Conservation (phyloP, 2,329 filamentous ascomycete genomes). For the Ascochyta pisi region DNA sequence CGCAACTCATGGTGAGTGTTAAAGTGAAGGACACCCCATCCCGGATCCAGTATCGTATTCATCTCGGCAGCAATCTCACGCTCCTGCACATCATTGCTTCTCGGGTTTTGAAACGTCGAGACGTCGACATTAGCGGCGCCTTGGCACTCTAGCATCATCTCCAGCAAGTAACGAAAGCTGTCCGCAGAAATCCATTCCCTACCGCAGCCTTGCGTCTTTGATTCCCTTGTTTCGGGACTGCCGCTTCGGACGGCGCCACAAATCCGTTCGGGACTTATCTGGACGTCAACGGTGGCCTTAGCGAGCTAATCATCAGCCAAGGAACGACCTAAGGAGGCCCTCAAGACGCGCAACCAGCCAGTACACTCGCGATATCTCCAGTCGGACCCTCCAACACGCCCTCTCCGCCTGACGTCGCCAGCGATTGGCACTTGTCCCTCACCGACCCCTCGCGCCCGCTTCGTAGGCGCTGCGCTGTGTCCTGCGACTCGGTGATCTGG, state of each 20-base stretch:
- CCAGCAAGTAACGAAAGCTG: slow-evolving; percentile 25
- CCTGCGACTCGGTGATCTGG: slow-evolving; percentile 36
- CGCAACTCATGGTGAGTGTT: not conserved
- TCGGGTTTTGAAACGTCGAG: slow-evolving; percentile 39
- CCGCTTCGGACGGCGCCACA: slow-evolving; percentile 33
- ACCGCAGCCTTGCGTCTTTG: slow-evolving; percentile 25
- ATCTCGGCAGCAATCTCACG: slow-evolving; percentile 12
- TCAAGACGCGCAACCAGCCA: slow-evolving; percentile 31
- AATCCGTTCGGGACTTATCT: slow-evolving; percentile 26
- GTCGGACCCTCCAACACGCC: slow-evolving; percentile 12
- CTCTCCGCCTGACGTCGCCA: slow-evolving; percentile 17
- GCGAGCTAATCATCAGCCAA: slow-evolving; percentile 43
- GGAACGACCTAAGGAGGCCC: slow-evolving; percentile 26
- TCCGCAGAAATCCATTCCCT: slow-evolving; percentile 21
- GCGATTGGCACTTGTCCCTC: slow-evolving; percentile 22
- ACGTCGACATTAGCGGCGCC: slow-evolving; percentile 33
- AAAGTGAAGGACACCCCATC: not conserved
- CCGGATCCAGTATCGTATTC: not conserved
- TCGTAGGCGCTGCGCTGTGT: slow-evolving; percentile 20
- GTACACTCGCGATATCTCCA: slow-evolving; percentile 15
- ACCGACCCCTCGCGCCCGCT: slow-evolving; percentile 7
- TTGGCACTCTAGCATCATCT: slow-evolving; percentile 17
- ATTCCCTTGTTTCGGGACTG: slow-evolving; percentile 32
- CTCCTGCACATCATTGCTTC: slow-evolving; percentile 31
- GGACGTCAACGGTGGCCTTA: slow-evolving; percentile 45